Conservation (phyloP, 495 filamentous ascomycete genomes). For the Schizothecium vesticola region DNA sequence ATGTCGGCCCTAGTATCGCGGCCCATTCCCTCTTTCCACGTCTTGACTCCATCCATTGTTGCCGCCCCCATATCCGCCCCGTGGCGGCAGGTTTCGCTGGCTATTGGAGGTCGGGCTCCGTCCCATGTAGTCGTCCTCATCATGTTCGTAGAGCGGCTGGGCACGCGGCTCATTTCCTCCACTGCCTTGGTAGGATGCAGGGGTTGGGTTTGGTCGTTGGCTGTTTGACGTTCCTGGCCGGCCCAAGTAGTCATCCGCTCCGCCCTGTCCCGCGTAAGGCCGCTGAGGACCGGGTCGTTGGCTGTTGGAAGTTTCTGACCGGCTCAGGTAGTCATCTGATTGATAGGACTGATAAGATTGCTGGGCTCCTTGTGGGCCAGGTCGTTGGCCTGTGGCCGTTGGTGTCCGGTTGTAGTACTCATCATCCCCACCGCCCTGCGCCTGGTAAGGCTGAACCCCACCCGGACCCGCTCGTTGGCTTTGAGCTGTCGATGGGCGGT, state of each 20-base stretch:
- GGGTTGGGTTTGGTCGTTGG: not conserved
- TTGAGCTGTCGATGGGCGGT: not conserved
- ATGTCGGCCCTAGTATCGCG: slow-evolving; percentile 11
- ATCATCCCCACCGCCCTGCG: not conserved
- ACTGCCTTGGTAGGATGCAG: not conserved
- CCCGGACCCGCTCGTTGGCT: not conserved
- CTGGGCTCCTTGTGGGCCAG: not conserved
- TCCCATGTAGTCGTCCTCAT: slow-evolving; percentile 14
- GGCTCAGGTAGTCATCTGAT: not conserved
- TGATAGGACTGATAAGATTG: not conserved
- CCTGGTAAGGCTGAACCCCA: not conserved
- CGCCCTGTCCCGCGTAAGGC: not conserved
- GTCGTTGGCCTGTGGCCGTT: not conserved
- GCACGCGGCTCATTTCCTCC: not conserved
- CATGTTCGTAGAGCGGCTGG: slow-evolving; percentile 10
- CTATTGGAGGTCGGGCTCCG: slow-evolving; percentile 23
- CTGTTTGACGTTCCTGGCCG: not conserved
- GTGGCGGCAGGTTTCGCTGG: slow-evolving; percentile 11
- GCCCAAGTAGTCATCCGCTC: not conserved
- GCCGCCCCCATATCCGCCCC: slow-evolving; percentile 19
- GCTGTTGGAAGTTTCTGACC: not conserved
- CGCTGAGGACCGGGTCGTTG: not conserved
- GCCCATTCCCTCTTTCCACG: slow-evolving; percentile 27
- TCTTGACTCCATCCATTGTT: slow-evolving; percentile 35
- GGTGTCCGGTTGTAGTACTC: not conserved